Percentiles rank a stretch among this genome's conserved stretches.
Evolutionary conservation across 192 early-diverging fungal genomes (phyloP).

Genomic region (Umbelopsis isabellina): DNA sequence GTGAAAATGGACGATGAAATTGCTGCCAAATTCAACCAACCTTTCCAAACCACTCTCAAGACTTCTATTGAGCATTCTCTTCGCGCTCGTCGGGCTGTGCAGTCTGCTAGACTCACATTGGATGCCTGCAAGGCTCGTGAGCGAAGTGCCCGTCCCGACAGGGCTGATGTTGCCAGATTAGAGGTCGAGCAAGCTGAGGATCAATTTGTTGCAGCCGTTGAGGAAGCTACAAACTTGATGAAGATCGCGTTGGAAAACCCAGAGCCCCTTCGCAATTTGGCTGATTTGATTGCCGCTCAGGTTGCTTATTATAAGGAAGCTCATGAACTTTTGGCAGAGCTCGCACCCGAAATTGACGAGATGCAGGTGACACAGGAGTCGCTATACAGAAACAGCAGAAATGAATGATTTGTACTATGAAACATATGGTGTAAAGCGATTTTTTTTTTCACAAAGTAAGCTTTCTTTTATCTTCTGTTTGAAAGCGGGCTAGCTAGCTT

Average conservation of each 20-base stretch:
- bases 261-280: slow-evolving; percentile 80
- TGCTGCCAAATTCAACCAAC: slow-evolving; percentile 73
- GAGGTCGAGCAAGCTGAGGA: slow-evolving; percentile 95
- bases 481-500: too few relatives aligned
- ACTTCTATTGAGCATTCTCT: slow-evolving; percentile 78
- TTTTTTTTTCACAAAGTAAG: not conserved
- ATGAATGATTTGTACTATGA: not conserved
- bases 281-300: slow-evolving; percentile 87
- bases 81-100: slow-evolving; percentile 86
- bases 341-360: slow-evolving; percentile 94
- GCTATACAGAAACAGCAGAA: slow-evolving; percentile 59
- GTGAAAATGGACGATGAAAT: slow-evolving; percentile 77
- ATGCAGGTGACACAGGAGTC: slow-evolving; percentile 94
- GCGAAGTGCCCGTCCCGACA: slow-evolving; percentile 70
- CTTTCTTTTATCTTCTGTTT: not conserved
- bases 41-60: slow-evolving; percentile 72
- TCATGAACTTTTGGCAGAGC: slow-evolving; percentile 66
- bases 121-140: slow-evolving; percentile 85
- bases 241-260: slow-evolving; percentile 87
- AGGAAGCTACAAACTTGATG: slow-evolving; percentile 96
- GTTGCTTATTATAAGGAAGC: slow-evolving; percentile 85
- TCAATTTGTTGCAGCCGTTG: slow-evolving; percentile 92
- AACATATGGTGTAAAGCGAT: not conserved
- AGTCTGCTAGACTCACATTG: slow-evolving; percentile 77
- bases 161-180: slow-evolving; percentile 70